These are phyloP conservation scores for Xanthoconium separans DNA, from an alignment of 1,284 basidiomycete species.

Conservation along the genomic window DNA sequence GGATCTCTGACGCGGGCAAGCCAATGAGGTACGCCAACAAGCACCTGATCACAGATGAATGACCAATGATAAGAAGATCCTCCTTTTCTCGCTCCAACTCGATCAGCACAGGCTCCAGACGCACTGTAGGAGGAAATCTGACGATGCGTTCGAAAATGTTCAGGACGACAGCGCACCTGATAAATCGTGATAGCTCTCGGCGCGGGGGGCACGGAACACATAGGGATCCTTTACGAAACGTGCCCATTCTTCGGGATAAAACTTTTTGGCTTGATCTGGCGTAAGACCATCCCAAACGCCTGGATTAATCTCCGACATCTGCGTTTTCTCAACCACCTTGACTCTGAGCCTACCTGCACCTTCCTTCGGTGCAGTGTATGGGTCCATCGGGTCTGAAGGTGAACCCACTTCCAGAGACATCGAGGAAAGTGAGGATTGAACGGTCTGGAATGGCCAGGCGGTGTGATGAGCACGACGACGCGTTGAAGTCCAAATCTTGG, in stretches of 20 bases:
- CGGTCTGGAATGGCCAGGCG: constrained; percentile 87
- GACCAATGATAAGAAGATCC: constrained; percentile 78
- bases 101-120: constrained; percentile 80
- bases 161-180: constrained; percentile 48
- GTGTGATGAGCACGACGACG: constrained; percentile 92
- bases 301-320: constrained; percentile 98
- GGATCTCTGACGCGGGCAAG: constrained; percentile 94
- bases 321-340: constrained; percentile 91
- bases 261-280: constrained; percentile 85
- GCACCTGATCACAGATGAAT: constrained; percentile 97
- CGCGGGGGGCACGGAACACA: constrained; percentile 86
- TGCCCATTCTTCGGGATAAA: constrained; percentile 94
- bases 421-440: constrained; percentile 8
- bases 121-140: constrained; percentile 43
- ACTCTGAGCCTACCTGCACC: constrained; percentile 43
- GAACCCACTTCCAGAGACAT: constrained; percentile 8
- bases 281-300: constrained; percentile 95
- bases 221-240: constrained; percentile 93
- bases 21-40: constrained; percentile 91
- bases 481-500: constrained; percentile 95
- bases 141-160: background rate
- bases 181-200: constrained; percentile 92
- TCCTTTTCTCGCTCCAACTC: constrained; percentile 81
- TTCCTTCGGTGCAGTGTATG: constrained; percentile 1
- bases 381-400: background rate